Evolutionary conservation across 129 eudicot genomes (phyloP).

Genomic region (Erigeron canadensis): DNA sequence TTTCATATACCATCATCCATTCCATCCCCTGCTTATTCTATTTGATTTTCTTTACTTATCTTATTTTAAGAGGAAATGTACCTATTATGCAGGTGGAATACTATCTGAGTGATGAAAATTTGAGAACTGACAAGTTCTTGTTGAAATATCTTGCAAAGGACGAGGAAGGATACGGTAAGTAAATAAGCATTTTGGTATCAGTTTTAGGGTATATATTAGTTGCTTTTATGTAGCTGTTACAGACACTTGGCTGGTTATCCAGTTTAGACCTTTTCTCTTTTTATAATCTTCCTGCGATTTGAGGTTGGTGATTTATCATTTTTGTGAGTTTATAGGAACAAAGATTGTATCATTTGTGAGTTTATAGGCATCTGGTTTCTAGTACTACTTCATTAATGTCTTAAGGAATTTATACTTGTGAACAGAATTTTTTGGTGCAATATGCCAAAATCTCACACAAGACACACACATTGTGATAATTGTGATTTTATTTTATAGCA

Average conservation of each 20-base stretch:
- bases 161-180: slow-evolving; percentile 71
- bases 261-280: background rate
- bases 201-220: background rate
- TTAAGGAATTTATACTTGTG: no score
- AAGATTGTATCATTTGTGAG: no score
- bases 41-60: background rate
- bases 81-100: slow-evolving; percentile 64
- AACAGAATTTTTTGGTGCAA: no score
- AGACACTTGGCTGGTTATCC: background rate
- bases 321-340: no score
- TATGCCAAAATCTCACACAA: no score
- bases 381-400: no score
- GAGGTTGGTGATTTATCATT: slow-evolving; percentile 2
- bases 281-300: background rate
- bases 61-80: background rate
- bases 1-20: background rate
- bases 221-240: slow-evolving; percentile 1
- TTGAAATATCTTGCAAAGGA: slow-evolving; percentile 57
- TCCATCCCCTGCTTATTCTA: background rate
- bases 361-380: no score
- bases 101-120: slow-evolving; percentile 80
- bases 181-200: background rate
- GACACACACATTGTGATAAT: no score
- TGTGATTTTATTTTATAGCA: no score
- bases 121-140: slow-evolving; percentile 67